A percentile compares a stretch with the other conserved stretches of the same genome.
Conservation (phyloP, 2,329 filamentous ascomycete species). For the Cyphellophora europaea region DNA sequence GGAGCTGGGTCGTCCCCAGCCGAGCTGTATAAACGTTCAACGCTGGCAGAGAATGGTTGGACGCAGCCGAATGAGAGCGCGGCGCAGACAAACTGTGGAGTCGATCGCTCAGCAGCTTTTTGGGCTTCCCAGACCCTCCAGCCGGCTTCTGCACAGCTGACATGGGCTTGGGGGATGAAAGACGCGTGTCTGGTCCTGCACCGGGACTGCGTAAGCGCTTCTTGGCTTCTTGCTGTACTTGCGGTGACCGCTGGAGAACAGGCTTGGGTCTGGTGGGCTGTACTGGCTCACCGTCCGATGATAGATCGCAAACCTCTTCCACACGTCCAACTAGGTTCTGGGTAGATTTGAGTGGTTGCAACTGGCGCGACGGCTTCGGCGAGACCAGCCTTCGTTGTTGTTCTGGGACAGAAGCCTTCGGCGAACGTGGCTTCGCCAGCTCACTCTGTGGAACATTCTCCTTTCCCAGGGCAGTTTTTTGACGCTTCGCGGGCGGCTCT, state of each 20-base stretch:
- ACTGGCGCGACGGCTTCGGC: background rate
- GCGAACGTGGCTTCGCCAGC: background rate
- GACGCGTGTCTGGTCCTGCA: no score
- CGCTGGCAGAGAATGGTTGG: background rate
- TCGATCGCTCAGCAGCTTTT: slow-evolving; percentile 1
- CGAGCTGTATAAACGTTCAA: background rate
- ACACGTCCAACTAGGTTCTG: background rate
- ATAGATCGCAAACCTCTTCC: slow-evolving; percentile 11
- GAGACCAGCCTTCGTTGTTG: slow-evolving; percentile 4
- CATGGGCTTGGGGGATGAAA: no score
- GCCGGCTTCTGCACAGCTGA: background rate
- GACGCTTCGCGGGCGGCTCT: slow-evolving; percentile 26
- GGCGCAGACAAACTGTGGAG: background rate
- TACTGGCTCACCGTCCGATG: slow-evolving; percentile 7
- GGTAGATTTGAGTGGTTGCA: slow-evolving; percentile 2
- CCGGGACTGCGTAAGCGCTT: no score
- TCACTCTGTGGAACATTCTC: slow-evolving; percentile 6
- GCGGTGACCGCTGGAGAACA: no score
- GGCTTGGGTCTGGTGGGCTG: background rate
- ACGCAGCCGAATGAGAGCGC: background rate
- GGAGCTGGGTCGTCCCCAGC: background rate
- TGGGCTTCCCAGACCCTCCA: background rate
- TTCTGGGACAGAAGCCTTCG: background rate
- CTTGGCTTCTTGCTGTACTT: no score
- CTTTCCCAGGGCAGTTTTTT: slow-evolving; percentile 17